These are phyloP conservation scores for Penicillium crystallinum DNA, from an alignment of 495 filamentous ascomycete species.

Conservation along the genomic window DNA sequence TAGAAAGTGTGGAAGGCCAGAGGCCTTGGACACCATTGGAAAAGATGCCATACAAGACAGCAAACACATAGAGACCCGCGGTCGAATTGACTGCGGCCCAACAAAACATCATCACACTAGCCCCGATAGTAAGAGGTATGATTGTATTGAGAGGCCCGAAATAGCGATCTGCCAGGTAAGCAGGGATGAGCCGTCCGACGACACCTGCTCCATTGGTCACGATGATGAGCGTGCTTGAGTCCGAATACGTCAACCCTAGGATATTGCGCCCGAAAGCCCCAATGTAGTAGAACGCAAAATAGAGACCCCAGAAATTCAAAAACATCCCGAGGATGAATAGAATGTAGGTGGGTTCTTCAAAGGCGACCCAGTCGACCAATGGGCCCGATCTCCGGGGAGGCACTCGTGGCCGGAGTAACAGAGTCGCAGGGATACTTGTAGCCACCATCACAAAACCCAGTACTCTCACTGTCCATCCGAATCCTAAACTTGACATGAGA, in stretches of 20 bases:
- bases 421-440: conserved; percentile 45
- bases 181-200: conserved; percentile 58
- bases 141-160: conserved; percentile 60
- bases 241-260: conserved; percentile 50
- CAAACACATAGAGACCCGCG: conserved; percentile 52
- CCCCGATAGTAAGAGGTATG: conserved; percentile 46
- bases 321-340: conserved; percentile 63
- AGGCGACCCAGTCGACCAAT: conserved; percentile 60
- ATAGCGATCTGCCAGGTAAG: conserved; percentile 55
- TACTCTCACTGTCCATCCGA: conserved; percentile 71
- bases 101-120: conserved; percentile 49
- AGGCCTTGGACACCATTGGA: conserved; percentile 64
- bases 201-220: conserved; percentile 67
- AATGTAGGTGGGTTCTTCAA: conserved; percentile 58
- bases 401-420: conserved; percentile 55
- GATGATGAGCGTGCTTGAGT: conserved; percentile 56
- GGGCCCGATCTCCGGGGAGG: conserved; percentile 58
- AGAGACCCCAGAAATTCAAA: conserved; percentile 60
- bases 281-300: conserved; percentile 73
- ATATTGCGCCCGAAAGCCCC: conserved; percentile 53
- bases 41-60: conserved; percentile 56
- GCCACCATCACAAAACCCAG: conserved; percentile 67
- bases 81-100: conserved; percentile 56
- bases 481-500: conserved; percentile 63
- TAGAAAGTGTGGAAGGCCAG: conserved; percentile 53